A percentile compares a stretch with the other conserved stretches of the same genome.
phyloP scores from a whole-genome alignment of 1,139 yeast species.

The Blastobotrys apis region DNA sequence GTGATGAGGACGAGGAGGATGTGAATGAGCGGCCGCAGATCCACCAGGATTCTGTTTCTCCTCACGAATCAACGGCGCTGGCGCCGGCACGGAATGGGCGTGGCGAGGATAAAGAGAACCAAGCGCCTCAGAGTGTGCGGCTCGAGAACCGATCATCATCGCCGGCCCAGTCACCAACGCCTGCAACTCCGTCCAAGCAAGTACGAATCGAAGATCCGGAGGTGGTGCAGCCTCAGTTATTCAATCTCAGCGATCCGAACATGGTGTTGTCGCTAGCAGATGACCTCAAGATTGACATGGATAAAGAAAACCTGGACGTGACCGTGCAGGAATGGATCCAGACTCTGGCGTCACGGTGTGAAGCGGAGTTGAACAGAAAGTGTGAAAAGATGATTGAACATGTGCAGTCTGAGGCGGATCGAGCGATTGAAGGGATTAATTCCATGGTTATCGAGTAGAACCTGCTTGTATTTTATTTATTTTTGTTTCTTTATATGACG shows the following conservation, averaged over 20 bases:
- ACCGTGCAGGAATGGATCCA: constrained; percentile 67
- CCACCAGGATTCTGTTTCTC: not conserved
- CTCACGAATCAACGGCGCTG: not conserved
- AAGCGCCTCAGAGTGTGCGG: not conserved
- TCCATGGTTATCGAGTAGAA: constrained; percentile 14
- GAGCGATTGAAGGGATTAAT: constrained; percentile 27
- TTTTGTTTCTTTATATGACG: not conserved
- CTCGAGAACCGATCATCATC: not conserved
- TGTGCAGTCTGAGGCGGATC: constrained; percentile 27
- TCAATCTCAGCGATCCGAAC: constrained; percentile 8
- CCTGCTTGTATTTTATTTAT: constrained; percentile 5
- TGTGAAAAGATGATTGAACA: constrained; percentile 34
- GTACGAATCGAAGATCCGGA: constrained; percentile 14
- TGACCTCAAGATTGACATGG: not conserved
- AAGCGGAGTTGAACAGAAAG: constrained; percentile 30
- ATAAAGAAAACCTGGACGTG: constrained; percentile 39
- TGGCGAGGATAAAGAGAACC: not conserved
- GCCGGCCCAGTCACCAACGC: constrained; percentile 3
- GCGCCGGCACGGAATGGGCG: not conserved
- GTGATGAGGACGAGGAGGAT: constrained; percentile 3
- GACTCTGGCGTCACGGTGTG: constrained; percentile 39
- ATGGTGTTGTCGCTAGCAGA: constrained; percentile 9
- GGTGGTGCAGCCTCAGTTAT: constrained; percentile 35
- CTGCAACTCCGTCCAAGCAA: constrained; percentile 13
- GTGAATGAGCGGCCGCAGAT: too few species aligned